Evolutionary conservation across 768 basidiomycete genomes (phyloP).

Genomic region (Inosperma sp.): DNA sequence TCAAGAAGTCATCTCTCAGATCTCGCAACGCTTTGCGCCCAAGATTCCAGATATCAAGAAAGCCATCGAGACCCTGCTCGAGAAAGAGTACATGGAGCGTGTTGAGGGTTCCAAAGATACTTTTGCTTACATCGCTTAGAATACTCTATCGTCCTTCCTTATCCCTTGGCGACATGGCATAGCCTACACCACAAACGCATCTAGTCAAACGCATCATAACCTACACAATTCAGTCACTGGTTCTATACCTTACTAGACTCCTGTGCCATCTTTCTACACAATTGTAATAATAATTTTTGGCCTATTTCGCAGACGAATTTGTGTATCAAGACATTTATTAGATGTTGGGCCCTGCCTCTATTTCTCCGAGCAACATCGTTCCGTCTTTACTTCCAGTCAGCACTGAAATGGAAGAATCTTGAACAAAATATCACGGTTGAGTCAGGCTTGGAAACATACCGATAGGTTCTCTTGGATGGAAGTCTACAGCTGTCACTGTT

Average conservation of each 20-base stretch:
- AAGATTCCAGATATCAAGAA: constrained; percentile 98
- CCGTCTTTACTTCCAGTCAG: constrained; percentile 90
- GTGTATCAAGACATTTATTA: constrained; percentile 28
- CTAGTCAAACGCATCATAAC: constrained; percentile 4
- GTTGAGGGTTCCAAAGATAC: constrained; percentile 89
- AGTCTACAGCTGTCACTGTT: constrained; percentile 92
- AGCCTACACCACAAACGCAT: not conserved
- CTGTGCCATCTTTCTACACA: not conserved
- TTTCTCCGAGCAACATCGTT: constrained; percentile 88
- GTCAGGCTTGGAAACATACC: constrained; percentile 46
- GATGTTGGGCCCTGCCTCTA: constrained; percentile 58
- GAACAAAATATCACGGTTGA: not conserved
- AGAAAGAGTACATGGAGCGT: constrained; percentile 97
- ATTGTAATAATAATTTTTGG: not conserved
- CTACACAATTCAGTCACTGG: not conserved
- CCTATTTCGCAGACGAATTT: no score
- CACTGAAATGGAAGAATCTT: constrained; percentile 43
- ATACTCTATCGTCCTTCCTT: constrained; percentile 12
- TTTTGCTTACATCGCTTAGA: constrained; percentile 71
- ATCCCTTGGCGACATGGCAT: no score
- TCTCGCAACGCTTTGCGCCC: constrained; percentile 83
- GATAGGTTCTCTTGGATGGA: constrained; percentile 94
- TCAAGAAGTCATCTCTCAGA: constrained; percentile 86
- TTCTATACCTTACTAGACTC: constrained; percentile 3
- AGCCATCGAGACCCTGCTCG: constrained; percentile 88